phyloP scores from a whole-genome alignment of 108 stramenopile species.

The Nitzschia palea region DNA sequence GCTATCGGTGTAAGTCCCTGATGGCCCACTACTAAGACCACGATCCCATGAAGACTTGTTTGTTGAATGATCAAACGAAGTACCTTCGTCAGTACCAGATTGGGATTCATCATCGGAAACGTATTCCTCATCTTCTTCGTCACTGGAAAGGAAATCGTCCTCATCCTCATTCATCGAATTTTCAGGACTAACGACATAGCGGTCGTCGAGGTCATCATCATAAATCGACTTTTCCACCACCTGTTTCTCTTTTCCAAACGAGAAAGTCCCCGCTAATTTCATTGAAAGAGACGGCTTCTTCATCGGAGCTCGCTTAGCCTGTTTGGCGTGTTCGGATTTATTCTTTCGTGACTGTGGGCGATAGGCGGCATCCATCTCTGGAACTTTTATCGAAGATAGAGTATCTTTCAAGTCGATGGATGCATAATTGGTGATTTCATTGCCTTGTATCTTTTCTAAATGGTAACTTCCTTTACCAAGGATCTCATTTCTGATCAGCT shows the following conservation, averaged over 20 bases:
- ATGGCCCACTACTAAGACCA: constrained; percentile 11
- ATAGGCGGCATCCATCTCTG: constrained; percentile 26
- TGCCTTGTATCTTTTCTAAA: constrained; percentile 12
- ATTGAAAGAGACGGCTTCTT: background rate
- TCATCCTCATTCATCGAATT: constrained; percentile 26
- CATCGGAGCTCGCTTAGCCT: constrained; percentile 4
- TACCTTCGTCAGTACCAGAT: constrained; percentile 4
- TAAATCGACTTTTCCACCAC: constrained; percentile 37
- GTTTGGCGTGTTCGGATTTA: background rate
- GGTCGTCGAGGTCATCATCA: constrained; percentile 33
- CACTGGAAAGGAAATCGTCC: constrained; percentile 23
- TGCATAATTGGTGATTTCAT: background rate
- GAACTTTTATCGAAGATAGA: constrained; percentile 25
- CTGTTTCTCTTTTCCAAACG: constrained; percentile 12
- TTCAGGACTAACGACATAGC: constrained; percentile 35
- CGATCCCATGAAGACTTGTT: constrained; percentile 20
- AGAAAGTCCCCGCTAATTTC: constrained; percentile 3
- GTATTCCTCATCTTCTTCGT: constrained; percentile 27
- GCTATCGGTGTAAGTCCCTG: constrained; percentile 14
- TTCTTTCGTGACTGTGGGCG: constrained; percentile 13
- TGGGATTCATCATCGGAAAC: constrained; percentile 13
- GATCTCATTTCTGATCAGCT: constrained; percentile 40
- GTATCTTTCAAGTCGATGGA: constrained; percentile 32
- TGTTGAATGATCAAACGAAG: constrained; percentile 9
- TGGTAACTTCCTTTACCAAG: constrained; percentile 33